Percentiles rank a stretch among this genome's conserved stretches.
Evolutionary conservation across 2,329 filamentous ascomycete genomes (phyloP).

Genomic region (Arthrobotrys pseudoclavata): DNA sequence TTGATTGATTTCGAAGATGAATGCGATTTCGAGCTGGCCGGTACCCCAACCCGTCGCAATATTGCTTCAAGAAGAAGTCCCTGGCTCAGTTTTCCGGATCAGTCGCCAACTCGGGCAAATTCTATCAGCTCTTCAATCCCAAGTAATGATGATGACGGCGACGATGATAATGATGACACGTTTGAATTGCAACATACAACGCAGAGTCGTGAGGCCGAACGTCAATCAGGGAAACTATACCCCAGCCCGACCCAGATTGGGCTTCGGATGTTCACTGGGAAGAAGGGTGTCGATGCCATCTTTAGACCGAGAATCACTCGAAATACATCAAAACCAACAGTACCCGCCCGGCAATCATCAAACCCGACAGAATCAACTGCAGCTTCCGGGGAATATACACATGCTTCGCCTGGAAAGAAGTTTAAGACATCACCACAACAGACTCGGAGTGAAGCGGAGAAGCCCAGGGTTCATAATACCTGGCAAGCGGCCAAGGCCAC

Average conservation of each 20-base stretch:
- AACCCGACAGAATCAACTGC: background rate
- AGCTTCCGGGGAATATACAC: background rate
- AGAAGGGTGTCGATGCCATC: background rate
- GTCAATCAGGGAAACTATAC: too few relatives aligned
- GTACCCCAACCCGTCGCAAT: conserved; percentile 2
- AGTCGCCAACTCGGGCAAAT: conserved; percentile 39
- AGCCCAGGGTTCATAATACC: background rate
- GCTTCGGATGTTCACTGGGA: background rate
- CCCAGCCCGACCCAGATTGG: background rate
- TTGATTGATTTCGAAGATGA: conserved; percentile 44
- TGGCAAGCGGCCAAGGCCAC: too few relatives aligned
- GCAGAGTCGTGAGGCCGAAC: background rate
- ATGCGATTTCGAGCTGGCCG: background rate
- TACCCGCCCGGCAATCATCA: background rate
- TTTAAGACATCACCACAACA: background rate
- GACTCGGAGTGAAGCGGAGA: background rate
- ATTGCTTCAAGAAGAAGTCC: background rate
- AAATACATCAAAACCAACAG: background rate
- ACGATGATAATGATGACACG: background rate
- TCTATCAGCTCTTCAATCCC: conserved; percentile 38
- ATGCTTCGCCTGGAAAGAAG: too few relatives aligned
- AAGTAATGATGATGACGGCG: background rate
- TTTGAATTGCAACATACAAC: background rate
- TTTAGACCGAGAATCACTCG: background rate
- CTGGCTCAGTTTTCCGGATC: conserved; percentile 10